Evolutionary conservation across 2,329 filamentous ascomycete species (phyloP).

Genomic region (Drechslerella coelobrocha): DNA sequence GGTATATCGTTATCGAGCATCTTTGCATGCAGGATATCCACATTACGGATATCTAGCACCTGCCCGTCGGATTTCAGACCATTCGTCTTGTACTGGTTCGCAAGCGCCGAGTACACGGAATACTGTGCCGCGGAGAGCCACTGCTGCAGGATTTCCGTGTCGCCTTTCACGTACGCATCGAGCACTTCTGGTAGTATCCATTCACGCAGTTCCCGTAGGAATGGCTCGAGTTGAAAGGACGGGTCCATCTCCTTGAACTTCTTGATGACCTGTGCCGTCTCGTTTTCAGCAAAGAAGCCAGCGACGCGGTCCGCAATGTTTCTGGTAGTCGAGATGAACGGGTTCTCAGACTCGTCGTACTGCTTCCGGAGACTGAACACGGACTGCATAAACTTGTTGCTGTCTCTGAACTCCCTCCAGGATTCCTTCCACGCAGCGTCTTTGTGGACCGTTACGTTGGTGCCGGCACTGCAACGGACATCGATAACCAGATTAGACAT

Average conservation of each 20-base stretch:
- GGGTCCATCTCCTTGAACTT: conserved; percentile 97
- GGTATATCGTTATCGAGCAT: conserved; percentile 87
- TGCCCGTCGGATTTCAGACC: conserved; percentile 93
- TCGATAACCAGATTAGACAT: conserved; percentile 24
- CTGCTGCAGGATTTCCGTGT: conserved; percentile 84
- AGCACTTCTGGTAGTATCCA: conserved; percentile 97
- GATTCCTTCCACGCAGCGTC: conserved; percentile 97
- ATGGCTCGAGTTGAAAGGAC: conserved; percentile 90
- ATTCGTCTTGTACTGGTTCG: conserved; percentile 91
- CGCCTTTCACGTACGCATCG: conserved; percentile 97
- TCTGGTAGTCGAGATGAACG: conserved; percentile 87
- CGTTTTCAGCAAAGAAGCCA: conserved; percentile 97
- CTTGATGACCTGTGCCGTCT: conserved; percentile 96
- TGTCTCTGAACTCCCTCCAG: conserved; percentile 95
- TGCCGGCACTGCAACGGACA: conserved; percentile 73
- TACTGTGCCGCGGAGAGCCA: conserved; percentile 97
- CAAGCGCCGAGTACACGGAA: conserved; percentile 94
- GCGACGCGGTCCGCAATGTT: conserved; percentile 92
- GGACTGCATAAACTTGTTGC: conserved; percentile 84
- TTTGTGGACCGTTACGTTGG: conserved; percentile 93
- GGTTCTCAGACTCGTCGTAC: conserved; percentile 97
- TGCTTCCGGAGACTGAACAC: conserved; percentile 83
- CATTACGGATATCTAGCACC: conserved; percentile 92
- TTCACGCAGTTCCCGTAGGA: conserved; percentile 92
- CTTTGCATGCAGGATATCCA: conserved; percentile 82